Evolutionary conservation across 108 stramenopile genomes (phyloP).

Genomic region (Nannochloropsis oceanica): DNA sequence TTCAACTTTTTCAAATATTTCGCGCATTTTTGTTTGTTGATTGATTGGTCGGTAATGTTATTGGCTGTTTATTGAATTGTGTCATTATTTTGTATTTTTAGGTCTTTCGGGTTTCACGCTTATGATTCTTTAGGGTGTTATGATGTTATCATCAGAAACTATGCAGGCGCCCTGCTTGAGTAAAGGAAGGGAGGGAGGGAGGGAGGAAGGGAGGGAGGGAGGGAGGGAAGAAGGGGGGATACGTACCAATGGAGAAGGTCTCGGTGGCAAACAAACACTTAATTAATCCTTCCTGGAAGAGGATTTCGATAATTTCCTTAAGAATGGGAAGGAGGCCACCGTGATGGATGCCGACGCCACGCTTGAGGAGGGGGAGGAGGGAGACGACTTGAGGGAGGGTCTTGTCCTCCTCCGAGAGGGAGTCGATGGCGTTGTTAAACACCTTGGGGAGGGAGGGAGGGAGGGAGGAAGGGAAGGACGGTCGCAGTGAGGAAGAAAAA

Average conservation of each 20-base stretch:
- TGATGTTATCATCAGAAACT: too few species aligned
- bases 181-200: background rate
- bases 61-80: too few species aligned
- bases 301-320: conserved; percentile 97
- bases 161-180: too few species aligned
- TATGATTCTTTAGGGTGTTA: too few species aligned
- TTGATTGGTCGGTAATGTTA: too few species aligned
- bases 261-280: conserved; percentile 96
- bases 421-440: conserved; percentile 83
- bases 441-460: conserved; percentile 28
- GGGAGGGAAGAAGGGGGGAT: background rate
- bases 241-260: conserved; percentile 76
- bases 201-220: background rate
- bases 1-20: too few species aligned
- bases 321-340: conserved; percentile 97
- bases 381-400: conserved; percentile 76
- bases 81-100: too few species aligned
- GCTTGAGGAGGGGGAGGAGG: conserved; percentile 79
- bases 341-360: conserved; percentile 92
- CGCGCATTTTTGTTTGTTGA: too few species aligned
- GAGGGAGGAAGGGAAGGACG: background rate
- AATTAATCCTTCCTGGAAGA: conserved; percentile 88
- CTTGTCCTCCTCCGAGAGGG: conserved; percentile 83
- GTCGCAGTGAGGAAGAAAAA: background rate
- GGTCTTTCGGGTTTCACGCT: too few species aligned